phyloP scores from a whole-genome alignment of 495 filamentous ascomycete genomes.

The Daldinia vernicosa region DNA sequence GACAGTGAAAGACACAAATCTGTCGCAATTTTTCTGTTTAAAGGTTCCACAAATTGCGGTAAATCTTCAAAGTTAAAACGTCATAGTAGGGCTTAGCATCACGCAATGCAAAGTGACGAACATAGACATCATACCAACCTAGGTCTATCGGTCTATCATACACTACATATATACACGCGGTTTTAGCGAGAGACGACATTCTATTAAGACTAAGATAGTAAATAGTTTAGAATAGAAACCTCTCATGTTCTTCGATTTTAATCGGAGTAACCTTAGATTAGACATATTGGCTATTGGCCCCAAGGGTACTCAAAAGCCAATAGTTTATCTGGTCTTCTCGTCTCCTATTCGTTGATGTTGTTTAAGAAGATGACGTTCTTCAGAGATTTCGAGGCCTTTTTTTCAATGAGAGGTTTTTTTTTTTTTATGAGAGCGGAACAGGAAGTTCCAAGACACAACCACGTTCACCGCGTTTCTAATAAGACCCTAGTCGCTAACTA shows the following conservation, averaged over 20 bases:
- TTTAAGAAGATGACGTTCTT: conserved; percentile 12
- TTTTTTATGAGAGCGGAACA: conserved; percentile 8
- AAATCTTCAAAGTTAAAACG: conserved; percentile 12
- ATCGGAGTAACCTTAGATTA: conserved; percentile 25
- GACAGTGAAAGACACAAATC: not conserved
- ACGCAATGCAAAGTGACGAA: conserved; percentile 6
- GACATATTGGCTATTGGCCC: conserved; percentile 13
- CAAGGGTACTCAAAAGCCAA: conserved; percentile 26
- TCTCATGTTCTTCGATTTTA: not conserved
- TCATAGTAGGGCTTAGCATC: conserved; percentile 14
- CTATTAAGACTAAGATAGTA: conserved; percentile 15
- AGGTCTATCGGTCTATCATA: not conserved
- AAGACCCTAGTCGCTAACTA: not conserved
- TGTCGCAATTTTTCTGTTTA: conserved; percentile 6
- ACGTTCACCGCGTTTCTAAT: conserved; percentile 31
- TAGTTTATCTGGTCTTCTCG: conserved; percentile 3
- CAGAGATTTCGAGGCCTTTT: conserved; percentile 7
- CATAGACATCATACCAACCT: not conserved
- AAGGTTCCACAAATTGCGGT: conserved; percentile 17
- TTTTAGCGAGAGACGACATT: not conserved
- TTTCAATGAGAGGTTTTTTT: conserved; percentile 17
- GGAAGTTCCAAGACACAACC: conserved; percentile 1
- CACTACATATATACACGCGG: not conserved
- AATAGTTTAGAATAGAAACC: conserved; percentile 17
- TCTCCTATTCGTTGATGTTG: conserved; percentile 20